Evolutionary conservation across 2,329 filamentous ascomycete species (phyloP), one percentile per base, ranked within the genome.

Genomic region (Ophiocordyceps camponoti-floridani): DNA sequence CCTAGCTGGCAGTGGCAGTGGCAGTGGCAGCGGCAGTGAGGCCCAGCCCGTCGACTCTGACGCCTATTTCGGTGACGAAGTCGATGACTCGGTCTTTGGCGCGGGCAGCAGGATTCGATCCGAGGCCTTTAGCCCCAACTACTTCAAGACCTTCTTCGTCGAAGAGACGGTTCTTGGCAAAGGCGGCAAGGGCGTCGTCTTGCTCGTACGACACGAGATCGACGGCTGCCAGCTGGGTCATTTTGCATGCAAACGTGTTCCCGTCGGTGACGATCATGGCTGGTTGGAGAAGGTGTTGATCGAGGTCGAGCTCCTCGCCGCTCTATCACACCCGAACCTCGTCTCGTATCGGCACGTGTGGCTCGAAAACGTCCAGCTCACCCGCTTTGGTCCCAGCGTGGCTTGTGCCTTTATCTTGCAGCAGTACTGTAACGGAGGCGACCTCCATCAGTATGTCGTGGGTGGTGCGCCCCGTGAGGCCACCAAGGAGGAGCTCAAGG

Each of bases 301-400:
- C 41, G 91, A 98, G 61, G 93, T 98, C 2, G 87, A 94, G 62
- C 69, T 96, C 23, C 73, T 98, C 23, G 87, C 94, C 53, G 84
- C 85, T 53, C 74, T 98, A 4, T 91, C 86, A 0, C 91, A 98
- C 57, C 84, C 88, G 46, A 98, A 98, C 50, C 70, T 98, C 9
- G 91, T 98, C 1, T 94, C 88, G 0, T 98, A 98, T 59, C 82
- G 89, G 7, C 91, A 96, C 62, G 91, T 94, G 30, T 98, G 91
- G 91, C 72, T 98, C 14, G 89, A 98, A 60, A 83, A 95, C 58
- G 80, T 82, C 44, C 77, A 82, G 52, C 75, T 94, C 44, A 89
- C 75, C 49, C 80, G 76, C 2, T 98, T 98, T 58, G 84, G 87
- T 0, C 91, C 93, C 0, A 86, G 78, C 45, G 87, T 98, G 1